A percentile compares a stretch with the other conserved stretches of the same genome.
Evolutionary conservation across 1,284 basidiomycete genomes (phyloP).

Genomic region (Cryptococcus sp.): DNA sequence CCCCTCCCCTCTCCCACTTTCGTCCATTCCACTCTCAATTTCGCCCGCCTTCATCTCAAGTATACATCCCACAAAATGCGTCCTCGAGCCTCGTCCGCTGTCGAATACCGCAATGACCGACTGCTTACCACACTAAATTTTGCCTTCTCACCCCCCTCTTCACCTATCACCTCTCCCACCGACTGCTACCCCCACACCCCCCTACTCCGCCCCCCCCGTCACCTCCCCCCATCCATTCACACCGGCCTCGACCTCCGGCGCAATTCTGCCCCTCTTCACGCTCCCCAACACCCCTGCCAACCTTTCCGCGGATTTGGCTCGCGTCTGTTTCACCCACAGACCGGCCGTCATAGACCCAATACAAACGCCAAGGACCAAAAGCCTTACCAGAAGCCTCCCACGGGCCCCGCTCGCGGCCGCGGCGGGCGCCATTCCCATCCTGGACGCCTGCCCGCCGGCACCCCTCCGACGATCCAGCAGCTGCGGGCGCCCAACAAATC

Average conservation of each 20-base stretch:
- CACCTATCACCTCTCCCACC: neutral
- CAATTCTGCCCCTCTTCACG: neutral
- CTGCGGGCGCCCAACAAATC: conserved; percentile 13
- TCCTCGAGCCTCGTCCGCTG: conserved; percentile 15
- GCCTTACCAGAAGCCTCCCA: conserved; percentile 13
- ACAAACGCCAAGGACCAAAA: conserved; percentile 10
- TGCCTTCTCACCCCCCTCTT: conserved; percentile 3
- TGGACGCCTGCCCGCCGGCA: conserved; percentile 15
- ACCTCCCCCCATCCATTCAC: neutral
- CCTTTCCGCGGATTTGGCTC: neutral
- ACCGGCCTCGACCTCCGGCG: neutral
- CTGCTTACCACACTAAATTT: conserved; percentile 16
- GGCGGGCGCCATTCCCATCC: neutral
- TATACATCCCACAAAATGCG: conserved; percentile 1
- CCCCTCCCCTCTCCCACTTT: neutral
- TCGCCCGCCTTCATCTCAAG: neutral
- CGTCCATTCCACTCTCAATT: neutral
- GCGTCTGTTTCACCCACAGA: conserved; percentile 5
- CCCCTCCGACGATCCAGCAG: conserved; percentile 15
- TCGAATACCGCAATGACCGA: conserved; percentile 6
- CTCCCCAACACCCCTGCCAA: neutral
- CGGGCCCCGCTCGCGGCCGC: conserved; percentile 1
- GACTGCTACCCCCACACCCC: neutral
- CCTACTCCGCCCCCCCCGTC: conserved; percentile 1
- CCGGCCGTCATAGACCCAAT: conserved; percentile 14